Evolutionary conservation across 202 grass and related monocot species (phyloP), one percentile per base, ranked within the genome.

Genomic region (Setaria viridis): DNA sequence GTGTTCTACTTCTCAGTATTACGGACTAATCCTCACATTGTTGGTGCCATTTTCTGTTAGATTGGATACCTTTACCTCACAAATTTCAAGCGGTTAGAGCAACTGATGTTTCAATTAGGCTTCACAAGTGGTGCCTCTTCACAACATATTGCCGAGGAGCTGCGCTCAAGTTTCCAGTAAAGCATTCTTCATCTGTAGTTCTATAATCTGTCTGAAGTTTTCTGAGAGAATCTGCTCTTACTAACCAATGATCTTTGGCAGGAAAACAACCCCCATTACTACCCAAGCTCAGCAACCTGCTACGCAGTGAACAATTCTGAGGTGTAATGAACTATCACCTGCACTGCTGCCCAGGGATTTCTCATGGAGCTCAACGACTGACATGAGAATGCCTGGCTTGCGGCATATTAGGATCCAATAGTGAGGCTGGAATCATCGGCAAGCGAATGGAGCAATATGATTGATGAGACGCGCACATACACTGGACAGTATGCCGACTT

Each of bases 11-110:
- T 20, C 49, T 46, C n/a, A 25, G 30, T 58, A 48, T 42, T 62
- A 46, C 65, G 29, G 4, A 14, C 4, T 48, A 60, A 65, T 64
- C 17, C 30, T 82, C 47, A 58, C 45, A 47, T 71, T 71, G 2
- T 56, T 55, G 39, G 9, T 84, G 60, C 66, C 57, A 15, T 77
- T 80, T 77, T 34, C 21, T 71, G 71, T 80, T 90, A 98, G 96
- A 87, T 95, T 60, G 93, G 93, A 46, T 98, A 98, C 74, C 90
- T 98, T 73, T 98, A 95, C 86, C 85, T 98, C 75, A 98, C 96
- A 66, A 91, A 98, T 84, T 87, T 87, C 84, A 92, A 95, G 80
- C 91, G 95, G 32, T 82, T 98, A 63, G 95, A 98, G 77, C 91
- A 92, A 70, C 25, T 98, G 58, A 98, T 98, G 95, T 98, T 92